Evolutionary conservation across 768 basidiomycete genomes (phyloP), one percentile per base, ranked within the genome.

Genomic region (Mycena maculata): DNA sequence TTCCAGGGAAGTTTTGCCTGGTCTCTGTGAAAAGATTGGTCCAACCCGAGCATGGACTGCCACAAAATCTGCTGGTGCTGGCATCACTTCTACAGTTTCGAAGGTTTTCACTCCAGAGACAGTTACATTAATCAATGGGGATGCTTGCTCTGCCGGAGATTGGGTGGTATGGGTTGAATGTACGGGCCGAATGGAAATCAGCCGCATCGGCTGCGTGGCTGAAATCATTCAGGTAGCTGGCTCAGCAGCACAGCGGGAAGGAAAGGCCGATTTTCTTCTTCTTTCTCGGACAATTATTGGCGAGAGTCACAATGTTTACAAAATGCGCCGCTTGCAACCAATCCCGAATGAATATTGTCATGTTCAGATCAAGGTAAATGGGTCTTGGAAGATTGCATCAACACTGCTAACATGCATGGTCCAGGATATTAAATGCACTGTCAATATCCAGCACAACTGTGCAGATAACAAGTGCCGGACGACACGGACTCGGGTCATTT

Each of bases 381-480:
- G n/a, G n/a, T n/a, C n/a, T n/a, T n/a, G n/a, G n/a, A n/a, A n/a
- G n/a, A n/a, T n/a, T n/a, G n/a, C n/a, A n/a, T n/a, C n/a, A n/a
- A n/a, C n/a, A n/a, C n/a, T 11, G 23, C 31, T 36, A 60, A 48
- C 20, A 44, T 42, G 13, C 27, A 9, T 12, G 27, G n/a, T n/a
- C 5, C 41, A 72, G 71, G 60, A 68, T 23, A 38, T 73, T 0
- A 38, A 63, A 16, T 74, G 70, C 62, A 67, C 66, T n/a, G 60
- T 73, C 25, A 74, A 74, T 61, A 57, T 74, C 20, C 72, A 73
- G 36, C 73, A 73, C 62, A 69, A 71, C 65, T 74, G 73, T 56
- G 54, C 50, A 3, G 64, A 60, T 16, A 61, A 71, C 38, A 52
- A 61, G 13, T 74, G 71, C 31, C n/a, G 11, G 30, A 42, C 38